Evolutionary conservation across 164 flowering plant genomes (phyloP).

Genomic region (Dillenia turbinata): DNA sequence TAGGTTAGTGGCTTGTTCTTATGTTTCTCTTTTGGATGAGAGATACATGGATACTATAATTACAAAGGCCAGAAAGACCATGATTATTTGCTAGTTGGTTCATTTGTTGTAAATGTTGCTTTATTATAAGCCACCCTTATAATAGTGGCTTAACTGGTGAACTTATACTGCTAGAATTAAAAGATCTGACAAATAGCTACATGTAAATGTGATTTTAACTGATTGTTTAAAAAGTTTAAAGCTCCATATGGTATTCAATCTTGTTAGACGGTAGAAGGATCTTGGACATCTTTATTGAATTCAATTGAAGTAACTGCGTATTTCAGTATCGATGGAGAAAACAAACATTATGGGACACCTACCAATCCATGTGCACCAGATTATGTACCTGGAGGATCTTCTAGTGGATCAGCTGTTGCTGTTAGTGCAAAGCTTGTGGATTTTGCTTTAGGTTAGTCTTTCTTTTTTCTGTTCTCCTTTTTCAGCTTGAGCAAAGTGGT

Average conservation of each 20-base stretch:
- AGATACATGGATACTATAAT: no score
- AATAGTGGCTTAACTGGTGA: no score
- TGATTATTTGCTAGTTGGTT: no score
- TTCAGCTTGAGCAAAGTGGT: no score
- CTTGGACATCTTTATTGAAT: not conserved
- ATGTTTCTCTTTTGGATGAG: no score
- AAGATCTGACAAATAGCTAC: no score
- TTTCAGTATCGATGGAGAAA: slow-evolving; percentile 87
- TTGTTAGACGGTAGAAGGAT: not conserved
- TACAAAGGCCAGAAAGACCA: no score
- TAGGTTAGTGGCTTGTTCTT: no score
- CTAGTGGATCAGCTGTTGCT: slow-evolving; percentile 96
- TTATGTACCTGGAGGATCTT: slow-evolving; percentile 92
- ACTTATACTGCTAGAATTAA: no score
- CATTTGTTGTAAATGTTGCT: no score
- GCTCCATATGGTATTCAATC: not conserved
- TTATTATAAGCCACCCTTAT: no score
- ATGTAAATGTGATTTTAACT: no score
- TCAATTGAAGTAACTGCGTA: not conserved
- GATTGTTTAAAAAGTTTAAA: not conserved
- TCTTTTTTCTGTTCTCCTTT: not conserved
- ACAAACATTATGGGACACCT: slow-evolving; percentile 87
- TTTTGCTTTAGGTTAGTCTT: slow-evolving; percentile 66
- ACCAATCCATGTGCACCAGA: slow-evolving; percentile 74
- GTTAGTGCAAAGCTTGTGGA: slow-evolving; percentile 82